Conservation (phyloP, 306 rosid genomes). For the Glycine soja region DNA sequence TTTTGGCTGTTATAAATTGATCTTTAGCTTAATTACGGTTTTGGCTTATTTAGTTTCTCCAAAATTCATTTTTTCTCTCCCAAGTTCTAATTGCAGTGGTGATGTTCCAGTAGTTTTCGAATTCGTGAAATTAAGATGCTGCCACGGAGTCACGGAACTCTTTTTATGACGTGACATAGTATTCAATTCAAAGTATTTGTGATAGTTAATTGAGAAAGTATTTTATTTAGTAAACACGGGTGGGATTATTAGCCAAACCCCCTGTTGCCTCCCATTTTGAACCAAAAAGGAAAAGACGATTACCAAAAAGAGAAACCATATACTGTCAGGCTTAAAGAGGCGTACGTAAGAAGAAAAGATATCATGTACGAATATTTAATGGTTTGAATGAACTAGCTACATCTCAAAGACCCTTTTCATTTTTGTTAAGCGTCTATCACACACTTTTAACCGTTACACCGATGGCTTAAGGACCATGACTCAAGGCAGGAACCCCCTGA, state of each 20-base stretch:
- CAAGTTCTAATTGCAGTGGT: constrained; percentile 25
- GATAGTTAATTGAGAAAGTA: too few relatives aligned
- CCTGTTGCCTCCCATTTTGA: too few relatives aligned
- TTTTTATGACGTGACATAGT: background rate
- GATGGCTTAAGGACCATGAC: background rate
- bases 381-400: background rate
- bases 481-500: background rate
- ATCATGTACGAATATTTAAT: background rate
- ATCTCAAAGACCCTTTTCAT: background rate
- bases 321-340: too few relatives aligned
- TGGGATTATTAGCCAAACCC: too few relatives aligned
- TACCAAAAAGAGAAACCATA: too few relatives aligned
- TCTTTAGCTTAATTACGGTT: constrained; percentile 3
- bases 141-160: background rate
- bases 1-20: constrained; percentile 36
- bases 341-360: too few relatives aligned
- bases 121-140: constrained; percentile 20
- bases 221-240: too few relatives aligned
- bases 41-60: constrained; percentile 9
- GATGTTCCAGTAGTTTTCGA: constrained; percentile 21
- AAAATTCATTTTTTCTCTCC: background rate
- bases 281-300: too few relatives aligned
- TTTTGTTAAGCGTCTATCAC: background rate
- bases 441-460: background rate
- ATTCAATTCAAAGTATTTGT: background rate